Evolutionary conservation across 106 monocot species (phyloP), one percentile per base, ranked within the genome.

Genomic region (Dendrobium huoshanense): DNA sequence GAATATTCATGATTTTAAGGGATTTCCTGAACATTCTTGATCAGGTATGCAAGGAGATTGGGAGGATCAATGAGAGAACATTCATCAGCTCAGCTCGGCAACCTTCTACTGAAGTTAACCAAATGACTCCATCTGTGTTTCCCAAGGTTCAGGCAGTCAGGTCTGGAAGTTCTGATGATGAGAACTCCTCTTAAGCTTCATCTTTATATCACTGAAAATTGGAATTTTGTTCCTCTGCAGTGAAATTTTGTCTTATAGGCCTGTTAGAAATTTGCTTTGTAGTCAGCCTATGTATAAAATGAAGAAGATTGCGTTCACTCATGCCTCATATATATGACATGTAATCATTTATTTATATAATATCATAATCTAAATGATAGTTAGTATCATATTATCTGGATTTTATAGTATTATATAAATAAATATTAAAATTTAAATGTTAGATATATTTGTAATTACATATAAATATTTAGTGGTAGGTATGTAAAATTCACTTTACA

Each of bases 41-140:
- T 75, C 92, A 85, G 64, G 89, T 89, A 5, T 92, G 92, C 73
- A 92, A 89, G 49, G 92, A 92, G 54, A 89, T 92, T n/a, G 86
- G 80, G n/a, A 89, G 81, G 72, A 78, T 81, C 24, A 92, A 87
- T 41, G 85, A 92, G 74, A 29, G 79, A 25, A 75, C 65, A 3
- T 56, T 74, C 1, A 81, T 84, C 33, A 77, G 77, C 81, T 82
- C 82, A 7, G 41, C 54, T 17, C 75, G 77, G 0, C 83, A 80
- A 25, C 77, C 81, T 43, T 79, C 86, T 13, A 13, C 72, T 18
- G 5, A 20, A 4, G 43, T 29, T 2, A 1, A 43, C 19, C 43
- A 74, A 43, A 44, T 37, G 43, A 9, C n/a, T 74, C 74, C 72
- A 8, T 79, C 72, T 25, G 40, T 85, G 17, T 90, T 90, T 37